Evolutionary conservation across 2,329 filamentous ascomycete genomes (phyloP), one percentile per base, ranked within the genome.

Genomic region (Xylaria sp.): DNA sequence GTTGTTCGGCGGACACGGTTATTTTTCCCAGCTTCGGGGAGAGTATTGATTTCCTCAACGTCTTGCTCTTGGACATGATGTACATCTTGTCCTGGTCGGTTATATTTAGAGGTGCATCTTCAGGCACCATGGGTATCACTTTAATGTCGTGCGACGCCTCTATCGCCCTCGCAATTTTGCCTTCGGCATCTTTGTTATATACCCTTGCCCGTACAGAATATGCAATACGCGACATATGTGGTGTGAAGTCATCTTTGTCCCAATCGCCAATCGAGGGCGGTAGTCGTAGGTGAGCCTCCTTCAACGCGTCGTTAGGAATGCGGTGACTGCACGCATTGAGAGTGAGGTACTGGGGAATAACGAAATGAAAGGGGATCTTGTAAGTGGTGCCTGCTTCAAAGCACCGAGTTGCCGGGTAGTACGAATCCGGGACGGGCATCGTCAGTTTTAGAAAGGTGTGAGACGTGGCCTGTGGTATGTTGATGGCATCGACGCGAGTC

Each of bases 341-440:
- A 20, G 86, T 88, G 66, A 89, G 83, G 61, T 87, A 82, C 69
- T 81, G 79, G 20, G 86, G 86, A 17, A 89, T 82, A 65, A 88
- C 83, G 69, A 89, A 89, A 77, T 86, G 77, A 78, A 89, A 86
- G n/a, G 86, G 86, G 27, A 89, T 76, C 15, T 73, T 81, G 76
- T 86, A 86, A 29, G 79, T 80, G 69, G 75, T 75, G 1, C 81
- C 84, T n/a, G 81, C 79, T 74, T 83, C 78, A 66, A 87, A 83
- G 33, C 86, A 72, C 38, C 81, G 78, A 22, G 82, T 78, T 7
- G 77, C 76, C 1, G 86, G 86, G 60, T 87, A 83, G 6, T 78
- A 73, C 0, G 80, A 79, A n/a, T 80, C 79, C 11, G 79, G 73
- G 22, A 88, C 78, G 36, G 76, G 76, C 76, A 78, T 78, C 31